Evolutionary conservation across 2,329 filamentous ascomycete genomes (phyloP), one percentile per base, ranked within the genome.

Genomic region (Apiospora saccharicola): DNA sequence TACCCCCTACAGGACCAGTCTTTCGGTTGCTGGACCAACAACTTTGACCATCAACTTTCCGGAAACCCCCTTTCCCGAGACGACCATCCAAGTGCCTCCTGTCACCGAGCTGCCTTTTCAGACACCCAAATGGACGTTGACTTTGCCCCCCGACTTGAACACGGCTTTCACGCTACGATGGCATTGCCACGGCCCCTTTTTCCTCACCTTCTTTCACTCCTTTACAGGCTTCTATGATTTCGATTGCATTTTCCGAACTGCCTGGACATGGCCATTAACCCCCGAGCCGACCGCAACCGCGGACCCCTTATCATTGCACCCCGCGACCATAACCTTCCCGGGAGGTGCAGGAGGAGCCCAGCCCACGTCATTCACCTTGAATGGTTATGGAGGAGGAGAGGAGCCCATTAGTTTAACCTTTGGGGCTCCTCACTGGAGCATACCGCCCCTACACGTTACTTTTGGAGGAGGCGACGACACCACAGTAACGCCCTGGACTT

Each of bases 21-120:
- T 74, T 43, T 74, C 73, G 16, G 69, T 74, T 12, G 8, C 71
- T 43, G 37, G 64, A 13, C 72, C 75, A 0, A 76, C 71, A 10
- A 70, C 73, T 6, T 74, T 70, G 26, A 76, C 75, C 7, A 34
- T 76, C 16, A 53, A 4, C 43, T 73, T 75, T n/a, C 74, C 73
- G 34, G 3, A 19, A 7, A 14, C 13, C 3, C 57, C 19, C 10
- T 14, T 64, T 1, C 34, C 57, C 8, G 1, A 1, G 3, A 14
- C 10, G 8, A 64, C 34, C 7, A 12, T 64, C 3, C 5, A 8
- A 13, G n/a, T 8, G 4, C 57, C 57, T 6, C 57, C 57, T 22
- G 4, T 13, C 10, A 64, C 57, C 2, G 57, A 64, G 57, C 30
- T 64, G 10, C 0, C 57, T 7, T 64, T 64, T 34, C 34, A 7